Conservation (phyloP, 768 basidiomycete genomes). For the Phanerochaete carnosa region DNA sequence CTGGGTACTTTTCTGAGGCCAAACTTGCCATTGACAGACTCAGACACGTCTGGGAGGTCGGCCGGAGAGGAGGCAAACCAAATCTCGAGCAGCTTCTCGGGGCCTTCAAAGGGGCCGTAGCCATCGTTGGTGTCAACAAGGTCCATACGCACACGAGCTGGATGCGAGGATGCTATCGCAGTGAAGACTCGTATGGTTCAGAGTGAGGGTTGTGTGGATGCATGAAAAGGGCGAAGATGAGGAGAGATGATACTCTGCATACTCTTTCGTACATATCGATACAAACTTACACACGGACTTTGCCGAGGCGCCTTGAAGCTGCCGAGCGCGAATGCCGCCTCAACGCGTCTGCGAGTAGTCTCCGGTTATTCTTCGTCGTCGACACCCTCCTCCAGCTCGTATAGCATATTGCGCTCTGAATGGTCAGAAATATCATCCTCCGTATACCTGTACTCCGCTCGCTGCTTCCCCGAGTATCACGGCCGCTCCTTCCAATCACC, state of each 20-base stretch:
- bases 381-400: not conserved
- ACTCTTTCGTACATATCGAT: slow-evolving; percentile 13
- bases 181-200: slow-evolving; percentile 16
- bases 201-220: slow-evolving; percentile 20
- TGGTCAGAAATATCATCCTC: slow-evolving; percentile 33
- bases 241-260: slow-evolving; percentile 5
- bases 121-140: slow-evolving; percentile 4
- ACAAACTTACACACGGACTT: slow-evolving; percentile 6
- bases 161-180: slow-evolving; percentile 21
- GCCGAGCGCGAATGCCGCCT: not conserved
- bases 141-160: slow-evolving; percentile 7
- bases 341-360: not conserved
- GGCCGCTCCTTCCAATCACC: slow-evolving; percentile 47
- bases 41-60: slow-evolving; percentile 46
- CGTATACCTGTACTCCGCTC: slow-evolving; percentile 46
- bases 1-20: slow-evolving; percentile 79
- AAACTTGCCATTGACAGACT: slow-evolving; percentile 38
- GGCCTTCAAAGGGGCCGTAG: slow-evolving; percentile 67
- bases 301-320: not conserved
- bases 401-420: not conserved
- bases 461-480: slow-evolving; percentile 39
- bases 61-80: slow-evolving; percentile 89
- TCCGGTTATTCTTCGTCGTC: not conserved
- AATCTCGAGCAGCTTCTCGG: slow-evolving; percentile 93
- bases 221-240: slow-evolving; percentile 20